These are phyloP conservation scores for Sporisorium graminicola DNA, from an alignment of 1,284 basidiomycete genomes.

Conservation along the genomic window DNA sequence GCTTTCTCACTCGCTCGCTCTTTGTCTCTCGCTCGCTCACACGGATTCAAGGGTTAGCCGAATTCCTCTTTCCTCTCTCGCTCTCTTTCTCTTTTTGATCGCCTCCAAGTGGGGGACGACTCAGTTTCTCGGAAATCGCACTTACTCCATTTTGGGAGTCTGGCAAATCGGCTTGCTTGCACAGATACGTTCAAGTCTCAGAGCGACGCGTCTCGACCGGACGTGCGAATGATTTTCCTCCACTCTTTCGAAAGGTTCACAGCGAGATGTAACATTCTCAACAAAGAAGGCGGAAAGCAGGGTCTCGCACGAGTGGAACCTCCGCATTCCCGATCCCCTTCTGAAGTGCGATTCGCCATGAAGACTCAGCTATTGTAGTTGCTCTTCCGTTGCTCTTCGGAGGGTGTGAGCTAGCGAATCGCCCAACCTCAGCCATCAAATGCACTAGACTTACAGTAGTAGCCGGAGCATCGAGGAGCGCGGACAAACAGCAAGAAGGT, in stretches of 20 bases:
- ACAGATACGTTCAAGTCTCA: background rate
- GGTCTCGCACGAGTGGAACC: conserved; percentile 5
- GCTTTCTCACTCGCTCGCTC: background rate
- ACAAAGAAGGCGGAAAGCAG: background rate
- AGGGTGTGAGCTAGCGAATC: background rate
- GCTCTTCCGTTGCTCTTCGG: background rate
- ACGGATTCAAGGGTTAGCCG: background rate
- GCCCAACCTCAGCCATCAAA: background rate
- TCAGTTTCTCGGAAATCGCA: conserved; percentile 1
- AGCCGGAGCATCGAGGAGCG: background rate
- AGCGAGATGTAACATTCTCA: background rate
- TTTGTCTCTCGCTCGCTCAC: background rate
- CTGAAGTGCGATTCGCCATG: background rate
- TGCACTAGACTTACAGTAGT: background rate
- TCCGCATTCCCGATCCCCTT: background rate
- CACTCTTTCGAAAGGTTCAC: too few species aligned
- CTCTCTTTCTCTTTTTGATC: background rate
- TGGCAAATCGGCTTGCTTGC: background rate
- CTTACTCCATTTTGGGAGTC: too few species aligned
- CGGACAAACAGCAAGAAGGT: background rate
- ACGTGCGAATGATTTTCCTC: conserved; percentile 2
- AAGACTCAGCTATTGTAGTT: background rate
- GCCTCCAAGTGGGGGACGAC: background rate
- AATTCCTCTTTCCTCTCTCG: background rate
- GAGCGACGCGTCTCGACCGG: conserved; percentile 7